Conservation (phyloP, 169 alveolate genomes). For the Plasmodium relictum region DNA sequence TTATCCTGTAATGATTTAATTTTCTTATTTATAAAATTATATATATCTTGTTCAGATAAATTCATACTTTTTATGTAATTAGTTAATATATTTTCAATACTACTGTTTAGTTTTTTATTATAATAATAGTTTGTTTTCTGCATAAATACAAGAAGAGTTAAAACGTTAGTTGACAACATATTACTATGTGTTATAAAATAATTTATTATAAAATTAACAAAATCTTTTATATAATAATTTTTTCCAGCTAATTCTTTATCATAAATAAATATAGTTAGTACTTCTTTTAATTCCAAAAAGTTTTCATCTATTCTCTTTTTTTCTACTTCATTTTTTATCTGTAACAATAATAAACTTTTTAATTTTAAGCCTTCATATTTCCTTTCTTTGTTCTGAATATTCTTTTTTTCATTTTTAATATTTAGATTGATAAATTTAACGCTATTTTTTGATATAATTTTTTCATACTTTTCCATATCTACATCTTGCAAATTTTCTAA, state of each 20-base stretch:
- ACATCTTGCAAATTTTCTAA: conserved; percentile 55
- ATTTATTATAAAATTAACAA: conserved; percentile 23
- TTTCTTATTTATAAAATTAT: conserved; percentile 37
- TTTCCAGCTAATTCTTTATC: conserved; percentile 54
- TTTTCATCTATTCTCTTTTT: background rate
- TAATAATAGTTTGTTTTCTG: conserved; percentile 30
- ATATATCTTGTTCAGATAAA: conserved; percentile 21
- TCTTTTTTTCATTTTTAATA: conserved; percentile 48
- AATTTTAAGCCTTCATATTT: conserved; percentile 49
- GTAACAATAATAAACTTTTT: conserved; percentile 23
- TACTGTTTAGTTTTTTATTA: conserved; percentile 42
- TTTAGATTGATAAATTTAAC: conserved; percentile 54
- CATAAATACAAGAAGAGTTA: conserved; percentile 37
- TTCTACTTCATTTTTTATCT: conserved; percentile 39
- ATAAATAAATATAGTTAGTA: conserved; percentile 55
- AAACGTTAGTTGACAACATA: conserved; percentile 7
- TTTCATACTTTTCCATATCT: conserved; percentile 69
- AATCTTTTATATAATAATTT: conserved; percentile 36
- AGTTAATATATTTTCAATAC: conserved; percentile 15
- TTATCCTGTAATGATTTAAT: background rate
- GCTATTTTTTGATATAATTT: conserved; percentile 40
- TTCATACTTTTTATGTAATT: conserved; percentile 36
- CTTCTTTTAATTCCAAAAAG: conserved; percentile 41
- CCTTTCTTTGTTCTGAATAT: conserved; percentile 31
- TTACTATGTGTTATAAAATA: conserved; percentile 7